phyloP scores from a whole-genome alignment of 495 filamentous ascomycete genomes.

The Penicillium arizonense region DNA sequence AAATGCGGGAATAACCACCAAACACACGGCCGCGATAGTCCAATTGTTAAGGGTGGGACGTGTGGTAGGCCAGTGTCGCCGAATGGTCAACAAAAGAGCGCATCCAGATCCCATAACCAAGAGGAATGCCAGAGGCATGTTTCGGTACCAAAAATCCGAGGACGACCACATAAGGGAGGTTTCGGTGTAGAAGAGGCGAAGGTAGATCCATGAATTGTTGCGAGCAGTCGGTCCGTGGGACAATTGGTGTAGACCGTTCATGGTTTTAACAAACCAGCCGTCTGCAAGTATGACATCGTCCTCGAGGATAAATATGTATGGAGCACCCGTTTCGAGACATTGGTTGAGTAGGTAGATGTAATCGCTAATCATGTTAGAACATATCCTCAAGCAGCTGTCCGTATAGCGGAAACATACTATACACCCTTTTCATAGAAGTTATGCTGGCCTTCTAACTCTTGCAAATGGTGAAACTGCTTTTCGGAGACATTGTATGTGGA shows the following conservation, averaged over 20 bases:
- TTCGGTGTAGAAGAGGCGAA: constrained; percentile 50
- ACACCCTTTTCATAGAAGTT: constrained; percentile 30
- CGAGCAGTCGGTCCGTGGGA: constrained; percentile 10
- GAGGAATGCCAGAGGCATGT: constrained; percentile 37
- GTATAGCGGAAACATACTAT: constrained; percentile 14
- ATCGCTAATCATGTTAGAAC: constrained; percentile 22
- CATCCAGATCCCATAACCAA: constrained; percentile 16
- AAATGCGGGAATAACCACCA: constrained; percentile 41
- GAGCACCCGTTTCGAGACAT: constrained; percentile 35
- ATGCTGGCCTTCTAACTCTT: constrained; percentile 16
- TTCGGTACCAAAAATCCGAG: constrained; percentile 35
- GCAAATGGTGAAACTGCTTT: constrained; percentile 13
- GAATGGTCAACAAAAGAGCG: constrained; percentile 14
- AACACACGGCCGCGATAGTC: constrained; percentile 32
- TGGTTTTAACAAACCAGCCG: constrained; percentile 44
- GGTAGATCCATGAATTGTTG: constrained; percentile 39
- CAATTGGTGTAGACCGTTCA: constrained; percentile 34
- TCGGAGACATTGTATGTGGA: constrained; percentile 18
- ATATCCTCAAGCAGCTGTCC: neutral
- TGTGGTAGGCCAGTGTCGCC: constrained; percentile 11
- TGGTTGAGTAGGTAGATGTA: constrained; percentile 42
- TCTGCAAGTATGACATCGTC: constrained; percentile 48
- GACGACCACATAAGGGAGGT: constrained; percentile 37
- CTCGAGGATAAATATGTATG: constrained; percentile 46
- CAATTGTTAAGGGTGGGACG: constrained; percentile 29